A percentile compares a stretch with the other conserved stretches of the same genome.
Evolutionary conservation across 805 yeast species (phyloP).

Genomic region (Yamadazyma akitaensis): DNA sequence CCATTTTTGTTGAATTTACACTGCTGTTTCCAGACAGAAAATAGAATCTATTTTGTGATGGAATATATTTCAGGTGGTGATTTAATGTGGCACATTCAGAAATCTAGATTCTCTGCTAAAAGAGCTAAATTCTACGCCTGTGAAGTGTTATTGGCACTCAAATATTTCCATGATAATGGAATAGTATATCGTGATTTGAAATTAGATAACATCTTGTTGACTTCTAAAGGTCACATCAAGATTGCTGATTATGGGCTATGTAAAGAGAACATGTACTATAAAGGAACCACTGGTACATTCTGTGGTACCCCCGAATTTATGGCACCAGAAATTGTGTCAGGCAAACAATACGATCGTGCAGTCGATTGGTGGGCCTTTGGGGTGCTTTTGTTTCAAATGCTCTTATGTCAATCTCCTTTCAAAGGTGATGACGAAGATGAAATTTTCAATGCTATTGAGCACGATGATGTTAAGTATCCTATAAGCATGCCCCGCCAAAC

Average conservation of each 20-base stretch:
- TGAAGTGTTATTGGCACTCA: constrained; percentile 86
- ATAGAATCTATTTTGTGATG: constrained; percentile 96
- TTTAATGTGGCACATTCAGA: constrained; percentile 98
- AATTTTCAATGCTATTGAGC: constrained; percentile 91
- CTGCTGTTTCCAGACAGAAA: constrained; percentile 97
- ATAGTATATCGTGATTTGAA: constrained; percentile 95
- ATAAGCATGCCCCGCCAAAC: constrained; percentile 97
- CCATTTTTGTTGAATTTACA: constrained; percentile 89
- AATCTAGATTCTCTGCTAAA: constrained; percentile 79
- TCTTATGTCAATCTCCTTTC: constrained; percentile 93
- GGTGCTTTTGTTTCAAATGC: constrained; percentile 92
- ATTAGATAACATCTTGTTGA: constrained; percentile 86
- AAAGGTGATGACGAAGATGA: constrained; percentile 97
- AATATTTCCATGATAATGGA: constrained; percentile 93
- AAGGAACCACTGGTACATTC: constrained; percentile 85
- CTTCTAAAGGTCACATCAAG: constrained; percentile 90
- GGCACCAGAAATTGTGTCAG: constrained; percentile 97
- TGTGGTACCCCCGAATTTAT: constrained; percentile 99
- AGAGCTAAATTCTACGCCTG: constrained; percentile 98
- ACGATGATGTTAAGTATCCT: constrained; percentile 96
- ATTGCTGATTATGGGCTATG: constrained; percentile 97
- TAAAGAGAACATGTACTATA: constrained; percentile 87
- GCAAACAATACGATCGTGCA: constrained; percentile 86
- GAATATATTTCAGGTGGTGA: constrained; percentile 98
- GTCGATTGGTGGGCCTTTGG: constrained; percentile 99